These are phyloP conservation scores for Hylodesmum podocarpum DNA, from an alignment of 306 rosid species.

Conservation along the genomic window DNA sequence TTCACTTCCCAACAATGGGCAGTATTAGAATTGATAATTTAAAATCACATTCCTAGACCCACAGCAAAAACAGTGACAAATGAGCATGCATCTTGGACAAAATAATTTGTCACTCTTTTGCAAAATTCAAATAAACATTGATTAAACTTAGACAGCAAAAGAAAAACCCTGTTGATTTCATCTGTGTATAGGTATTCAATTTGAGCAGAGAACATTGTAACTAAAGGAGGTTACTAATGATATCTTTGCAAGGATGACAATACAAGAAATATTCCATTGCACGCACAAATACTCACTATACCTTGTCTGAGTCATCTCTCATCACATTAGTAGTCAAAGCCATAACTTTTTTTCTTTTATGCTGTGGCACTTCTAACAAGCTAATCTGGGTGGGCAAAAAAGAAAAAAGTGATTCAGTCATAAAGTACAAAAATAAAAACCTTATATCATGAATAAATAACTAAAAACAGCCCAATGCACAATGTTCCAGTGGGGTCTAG, in stretches of 20 bases:
- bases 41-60: neutral
- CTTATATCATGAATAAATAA: neutral
- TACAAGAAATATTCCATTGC: neutral
- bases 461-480: neutral
- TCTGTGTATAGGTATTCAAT: conserved; percentile 7
- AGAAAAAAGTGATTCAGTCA: conserved; percentile 8
- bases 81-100: neutral
- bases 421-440: neutral
- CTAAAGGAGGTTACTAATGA: conserved; percentile 3
- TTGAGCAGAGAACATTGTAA: conserved; percentile 8
- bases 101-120: neutral
- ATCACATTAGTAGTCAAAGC: conserved; percentile 76
- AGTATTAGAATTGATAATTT: neutral
- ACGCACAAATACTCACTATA: conserved; percentile 24
- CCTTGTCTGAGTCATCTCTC: conserved; percentile 96
- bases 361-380: conserved; percentile 69
- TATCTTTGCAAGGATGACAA: conserved; percentile 12
- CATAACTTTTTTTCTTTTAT: conserved; percentile 64
- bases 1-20: neutral
- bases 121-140: conserved; percentile 10
- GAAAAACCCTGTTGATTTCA: conserved; percentile 13
- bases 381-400: conserved; percentile 59
- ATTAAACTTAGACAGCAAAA: neutral
- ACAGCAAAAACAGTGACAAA: neutral
- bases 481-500: neutral